Evolutionary conservation across 805 yeast genomes (phyloP).

Genomic region (Saccharomyces jurei): DNA sequence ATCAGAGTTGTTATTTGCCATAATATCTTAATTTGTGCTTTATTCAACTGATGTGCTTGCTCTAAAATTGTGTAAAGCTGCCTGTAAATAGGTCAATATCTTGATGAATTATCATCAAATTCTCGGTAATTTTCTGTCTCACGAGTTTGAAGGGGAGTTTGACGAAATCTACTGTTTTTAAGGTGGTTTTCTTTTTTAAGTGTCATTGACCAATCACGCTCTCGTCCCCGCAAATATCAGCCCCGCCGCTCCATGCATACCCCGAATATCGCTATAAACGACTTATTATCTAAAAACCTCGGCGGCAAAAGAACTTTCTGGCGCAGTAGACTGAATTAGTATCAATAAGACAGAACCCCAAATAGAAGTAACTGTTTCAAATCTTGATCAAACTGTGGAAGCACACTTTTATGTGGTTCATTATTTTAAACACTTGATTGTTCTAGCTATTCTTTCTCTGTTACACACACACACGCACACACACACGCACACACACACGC

Average conservation of each 20-base stretch:
- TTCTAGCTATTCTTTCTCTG: too few relatives aligned
- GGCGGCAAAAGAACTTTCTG: neutral
- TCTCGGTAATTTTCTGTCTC: neutral
- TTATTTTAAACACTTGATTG: too few relatives aligned
- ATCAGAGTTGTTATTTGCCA: conserved; percentile 4
- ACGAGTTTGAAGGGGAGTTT: neutral
- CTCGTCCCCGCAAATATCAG: neutral
- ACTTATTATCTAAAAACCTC: neutral
- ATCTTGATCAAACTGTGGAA: too few relatives aligned
- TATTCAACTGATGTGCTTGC: neutral
- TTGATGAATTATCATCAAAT: neutral
- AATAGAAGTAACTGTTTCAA: neutral
- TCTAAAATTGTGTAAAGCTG: neutral
- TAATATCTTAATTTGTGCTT: neutral
- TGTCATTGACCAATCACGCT: neutral
- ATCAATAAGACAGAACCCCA: neutral
- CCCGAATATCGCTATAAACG: neutral
- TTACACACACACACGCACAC: too few relatives aligned
- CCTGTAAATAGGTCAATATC: neutral
- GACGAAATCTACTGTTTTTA: neutral
- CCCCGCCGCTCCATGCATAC: neutral
- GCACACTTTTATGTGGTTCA: too few relatives aligned
- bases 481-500: too few relatives aligned
- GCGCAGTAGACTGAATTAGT: neutral
- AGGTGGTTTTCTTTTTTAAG: neutral